Conservation (phyloP, 1,284 basidiomycete species). For the Leccinum colubrinum region DNA sequence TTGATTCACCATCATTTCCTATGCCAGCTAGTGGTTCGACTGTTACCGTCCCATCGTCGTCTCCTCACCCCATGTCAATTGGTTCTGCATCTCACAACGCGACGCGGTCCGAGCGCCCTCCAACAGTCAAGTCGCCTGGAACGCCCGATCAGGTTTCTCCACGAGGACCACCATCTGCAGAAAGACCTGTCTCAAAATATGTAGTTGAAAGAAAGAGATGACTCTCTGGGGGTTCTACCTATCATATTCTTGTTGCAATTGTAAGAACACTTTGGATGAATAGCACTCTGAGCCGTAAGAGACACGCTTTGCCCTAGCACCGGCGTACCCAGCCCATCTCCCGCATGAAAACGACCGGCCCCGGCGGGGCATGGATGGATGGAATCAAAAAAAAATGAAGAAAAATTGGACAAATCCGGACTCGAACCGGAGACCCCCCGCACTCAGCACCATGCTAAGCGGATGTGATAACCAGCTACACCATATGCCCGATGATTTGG, state of each 20-base stretch:
- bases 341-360: neutral
- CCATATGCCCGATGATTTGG: constrained; percentile 33
- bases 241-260: neutral
- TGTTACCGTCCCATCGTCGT: neutral
- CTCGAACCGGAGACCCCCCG: constrained; percentile 43
- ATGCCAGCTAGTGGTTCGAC: constrained; percentile 4
- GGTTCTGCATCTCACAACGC: constrained; percentile 39
- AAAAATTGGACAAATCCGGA: constrained; percentile 36
- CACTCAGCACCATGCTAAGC: constrained; percentile 38
- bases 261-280: neutral
- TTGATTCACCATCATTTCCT: constrained; percentile 29
- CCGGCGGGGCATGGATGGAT: too few species aligned
- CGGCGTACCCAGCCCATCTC: neutral
- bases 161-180: constrained; percentile 22
- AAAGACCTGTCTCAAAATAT: constrained; percentile 43
- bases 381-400: too few species aligned
- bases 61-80: constrained; percentile 27
- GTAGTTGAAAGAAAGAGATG: constrained; percentile 20
- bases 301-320: neutral
- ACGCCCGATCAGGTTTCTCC: constrained; percentile 32
- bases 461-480: constrained; percentile 51
- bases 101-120: constrained; percentile 33
- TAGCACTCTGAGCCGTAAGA: neutral
- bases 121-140: constrained; percentile 40
- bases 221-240: neutral